Base-by-base conservation (phyloP, 148 eudicot species). In the Persicaria tinctoria region DNA sequence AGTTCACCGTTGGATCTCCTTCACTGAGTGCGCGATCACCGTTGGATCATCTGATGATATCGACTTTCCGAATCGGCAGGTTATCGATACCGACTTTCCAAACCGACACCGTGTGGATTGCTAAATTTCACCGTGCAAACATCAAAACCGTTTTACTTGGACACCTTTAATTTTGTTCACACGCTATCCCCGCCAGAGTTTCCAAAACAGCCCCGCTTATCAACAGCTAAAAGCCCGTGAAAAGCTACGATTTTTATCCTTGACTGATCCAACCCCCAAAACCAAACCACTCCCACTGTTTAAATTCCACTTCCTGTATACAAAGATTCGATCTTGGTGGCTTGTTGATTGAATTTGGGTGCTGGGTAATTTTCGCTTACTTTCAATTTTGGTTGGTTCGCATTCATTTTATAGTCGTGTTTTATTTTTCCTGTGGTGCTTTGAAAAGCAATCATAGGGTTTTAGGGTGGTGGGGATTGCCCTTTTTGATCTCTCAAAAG, bases 171-270 rank as follows among this genome's bases (percentile, higher is more conserved):
- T 3, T 17, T 18, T 57, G 23, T 18, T 17, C 44, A 44, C 70
- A 66, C 70, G 47, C 7, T 8, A 66, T 66, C 17, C 44, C 70
- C 48, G 48, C 70, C 70, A 6, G 70, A 66, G 47, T 66, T 41
- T 14, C 70, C 70, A 66, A 66, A 32, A 66, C 70, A 66, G 48
- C 46, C 47, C 70, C 70, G 41, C 2, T 41, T 41, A 66, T 9
- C 9, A 41, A 13, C 12, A 66, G 48, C 70, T 38, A 41, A 66
- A 66, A 66, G 70, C 70, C 70, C 70, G 70, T 66, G 70, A 66
- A 2, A 66, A 66, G 70, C 47, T 41, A 38, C 46, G 70, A 46
- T 66, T 66, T 66, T 17, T 38, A 66, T 41, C 4, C 14, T 66
- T 66, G 70, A 41, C 70, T 6, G 70, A 66, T 66, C 70, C 70